Evolutionary conservation across 768 basidiomycete species (phyloP), one percentile per base, ranked within the genome.

Genomic region (Naganishia antarctica): DNA sequence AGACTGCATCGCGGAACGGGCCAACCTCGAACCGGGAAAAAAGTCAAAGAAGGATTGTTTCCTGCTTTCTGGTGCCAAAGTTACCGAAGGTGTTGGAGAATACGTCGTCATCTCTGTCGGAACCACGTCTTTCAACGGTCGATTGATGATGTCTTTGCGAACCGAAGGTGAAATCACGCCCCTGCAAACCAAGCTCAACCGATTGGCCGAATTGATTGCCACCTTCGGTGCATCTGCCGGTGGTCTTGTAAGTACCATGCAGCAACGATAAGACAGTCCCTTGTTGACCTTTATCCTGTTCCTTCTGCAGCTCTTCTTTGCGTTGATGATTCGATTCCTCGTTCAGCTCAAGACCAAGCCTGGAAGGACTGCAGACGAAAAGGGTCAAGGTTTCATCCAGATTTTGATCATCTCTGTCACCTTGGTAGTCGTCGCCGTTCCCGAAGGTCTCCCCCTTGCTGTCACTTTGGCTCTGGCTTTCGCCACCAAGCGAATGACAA

Each of bases 401-500:
- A 92, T 94, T 62, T 83, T 97, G 37, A 93, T 98, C 72, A 97
- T 97, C 62, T 81, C 92, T 0, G 93, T 98, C 57, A 97, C 92
- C 13, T 79, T 96, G n/a, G 81, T 90, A 41, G 89, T 91, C 66
- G 86, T 90, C 71, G 89, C 89, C 46, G 88, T 91, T 31, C 89
- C 89, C n/a, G 88, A 90, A 84, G 88, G 93, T 73, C 82, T 99
- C 5, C 94, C 94, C 1, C 82, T 99, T 61, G 94, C 94, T 44
- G 94, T 98, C 53, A 97, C 94, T 0, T 84, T 99, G 49, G 96
- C 96, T 0, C 81, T 99, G 32, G 90, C 96, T 0, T 99, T 98
- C 73, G 96, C 94, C 0, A 99, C 96, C 49, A 92, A 89, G 71
- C 87, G 94, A n/a, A 98, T 98, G 96, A 90, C 93, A 9, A 84